Evolutionary conservation across 306 rosid species (phyloP).

Genomic region (Quercus bicolor): DNA sequence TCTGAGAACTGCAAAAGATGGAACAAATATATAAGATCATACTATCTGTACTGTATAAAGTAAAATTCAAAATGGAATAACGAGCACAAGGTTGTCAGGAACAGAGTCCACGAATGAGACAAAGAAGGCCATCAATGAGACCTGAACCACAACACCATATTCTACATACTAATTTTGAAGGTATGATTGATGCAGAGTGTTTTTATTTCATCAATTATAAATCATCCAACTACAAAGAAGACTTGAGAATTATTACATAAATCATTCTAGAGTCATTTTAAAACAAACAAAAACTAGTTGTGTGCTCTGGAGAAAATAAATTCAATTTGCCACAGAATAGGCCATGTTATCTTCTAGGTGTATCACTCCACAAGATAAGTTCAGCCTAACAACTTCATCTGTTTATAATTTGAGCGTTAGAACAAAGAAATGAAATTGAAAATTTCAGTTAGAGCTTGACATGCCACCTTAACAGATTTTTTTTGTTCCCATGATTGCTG

Average conservation of each 20-base stretch:
- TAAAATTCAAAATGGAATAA: background rate
- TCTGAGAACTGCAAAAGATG: slow-evolving; percentile 60
- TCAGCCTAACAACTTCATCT: background rate
- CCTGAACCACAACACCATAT: too few species aligned
- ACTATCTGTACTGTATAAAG: background rate
- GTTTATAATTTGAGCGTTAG: background rate
- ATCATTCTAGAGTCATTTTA: background rate
- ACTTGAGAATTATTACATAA: background rate
- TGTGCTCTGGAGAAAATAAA: background rate
- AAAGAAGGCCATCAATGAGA: background rate
- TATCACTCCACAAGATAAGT: background rate
- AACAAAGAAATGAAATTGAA: background rate
- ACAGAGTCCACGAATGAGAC: background rate
- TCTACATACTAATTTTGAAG: background rate
- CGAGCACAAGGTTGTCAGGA: background rate
- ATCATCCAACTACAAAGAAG: background rate
- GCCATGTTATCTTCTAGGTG: background rate
- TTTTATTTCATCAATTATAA: background rate
- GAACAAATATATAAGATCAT: slow-evolving; percentile 7
- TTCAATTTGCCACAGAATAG: background rate
- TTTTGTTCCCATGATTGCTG: background rate
- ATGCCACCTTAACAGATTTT: background rate
- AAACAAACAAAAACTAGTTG: background rate
- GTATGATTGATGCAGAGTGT: background rate
- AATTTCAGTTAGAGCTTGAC: background rate